Conservation (phyloP, 805 yeast species). For the Hemisphaericaspora nanyangensis region DNA sequence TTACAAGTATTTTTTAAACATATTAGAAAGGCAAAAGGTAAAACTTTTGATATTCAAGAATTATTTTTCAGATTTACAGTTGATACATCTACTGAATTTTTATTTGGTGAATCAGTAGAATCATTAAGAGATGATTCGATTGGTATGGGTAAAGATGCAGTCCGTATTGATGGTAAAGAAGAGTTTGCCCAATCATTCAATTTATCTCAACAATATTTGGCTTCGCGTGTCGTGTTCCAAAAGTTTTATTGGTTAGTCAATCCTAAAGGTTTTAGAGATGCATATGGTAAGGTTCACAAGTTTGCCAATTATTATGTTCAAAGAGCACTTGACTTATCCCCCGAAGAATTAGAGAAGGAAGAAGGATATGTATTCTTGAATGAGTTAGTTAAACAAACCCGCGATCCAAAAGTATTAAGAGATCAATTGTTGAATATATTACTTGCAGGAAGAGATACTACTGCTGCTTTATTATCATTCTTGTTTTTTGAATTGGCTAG, state of each 20-base stretch:
- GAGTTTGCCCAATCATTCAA: constrained; percentile 34
- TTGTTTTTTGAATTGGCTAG: constrained; percentile 31
- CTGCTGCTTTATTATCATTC: constrained; percentile 38
- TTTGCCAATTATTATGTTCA: constrained; percentile 27
- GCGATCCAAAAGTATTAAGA: constrained; percentile 30
- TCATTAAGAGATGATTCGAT: constrained; percentile 26
- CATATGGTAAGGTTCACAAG: constrained; percentile 23
- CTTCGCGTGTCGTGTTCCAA: constrained; percentile 23
- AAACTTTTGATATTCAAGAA: constrained; percentile 33
- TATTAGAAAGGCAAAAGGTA: constrained; percentile 22
- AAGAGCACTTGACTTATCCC: constrained; percentile 24
- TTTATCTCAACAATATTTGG: constrained; percentile 26
- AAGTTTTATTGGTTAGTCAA: constrained; percentile 23
- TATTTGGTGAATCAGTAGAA: constrained; percentile 38
- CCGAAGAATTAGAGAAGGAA: constrained; percentile 23
- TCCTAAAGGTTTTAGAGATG: constrained; percentile 17
- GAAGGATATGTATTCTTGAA: constrained; percentile 34
- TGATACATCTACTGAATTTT: constrained; percentile 39
- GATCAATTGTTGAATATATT: constrained; percentile 39
- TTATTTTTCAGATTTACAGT: constrained; percentile 37
- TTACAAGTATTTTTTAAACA: constrained; percentile 32
- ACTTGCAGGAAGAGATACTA: constrained; percentile 42
- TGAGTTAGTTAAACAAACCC: constrained; percentile 36
- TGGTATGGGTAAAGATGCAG: constrained; percentile 7
- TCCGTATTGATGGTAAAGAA: constrained; percentile 27